Percentiles rank a stretch among this genome's conserved stretches.
Evolutionary conservation across 192 early-diverging fungal genomes (phyloP).

Genomic region (Funneliformis geosporum): DNA sequence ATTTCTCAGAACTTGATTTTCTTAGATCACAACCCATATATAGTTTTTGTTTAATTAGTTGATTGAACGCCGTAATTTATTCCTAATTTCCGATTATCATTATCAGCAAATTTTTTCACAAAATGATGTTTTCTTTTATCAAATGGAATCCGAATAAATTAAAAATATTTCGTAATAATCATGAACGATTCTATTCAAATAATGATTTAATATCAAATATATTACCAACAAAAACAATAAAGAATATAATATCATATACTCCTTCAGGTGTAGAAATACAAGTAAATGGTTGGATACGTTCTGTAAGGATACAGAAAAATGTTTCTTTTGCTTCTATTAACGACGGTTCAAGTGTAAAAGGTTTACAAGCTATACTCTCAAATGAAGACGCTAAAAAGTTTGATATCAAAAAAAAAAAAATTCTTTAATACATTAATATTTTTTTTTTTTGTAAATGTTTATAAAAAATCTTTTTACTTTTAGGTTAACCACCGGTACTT

Average conservation of each 20-base stretch:
- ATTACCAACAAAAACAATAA: constrained; percentile 37
- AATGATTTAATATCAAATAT: not conserved
- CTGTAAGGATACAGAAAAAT: constrained; percentile 78
- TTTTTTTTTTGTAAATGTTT: not conserved
- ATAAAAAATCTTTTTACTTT: constrained; percentile 15
- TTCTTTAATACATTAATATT: not conserved
- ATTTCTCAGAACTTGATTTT: no score
- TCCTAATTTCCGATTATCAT: no score
- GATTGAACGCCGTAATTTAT: no score
- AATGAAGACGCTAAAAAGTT: constrained; percentile 57
- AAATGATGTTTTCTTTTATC: not conserved
- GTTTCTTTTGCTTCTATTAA: constrained; percentile 75
- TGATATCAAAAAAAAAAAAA: constrained; percentile 6
- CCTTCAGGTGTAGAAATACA: constrained; percentile 43
- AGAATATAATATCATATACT: constrained; percentile 35
- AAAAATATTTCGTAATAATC: not conserved
- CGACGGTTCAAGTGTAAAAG: constrained; percentile 72
- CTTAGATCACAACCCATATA: no score
- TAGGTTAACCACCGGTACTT: constrained; percentile 71
- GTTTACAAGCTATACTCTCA: constrained; percentile 69
- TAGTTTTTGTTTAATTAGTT: no score
- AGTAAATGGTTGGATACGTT: constrained; percentile 80
- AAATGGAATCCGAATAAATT: not conserved
- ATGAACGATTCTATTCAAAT: not conserved
- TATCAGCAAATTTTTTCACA: no score